phyloP scores from a whole-genome alignment of 805 yeast species.

The Brettanomyces custersianus region DNA sequence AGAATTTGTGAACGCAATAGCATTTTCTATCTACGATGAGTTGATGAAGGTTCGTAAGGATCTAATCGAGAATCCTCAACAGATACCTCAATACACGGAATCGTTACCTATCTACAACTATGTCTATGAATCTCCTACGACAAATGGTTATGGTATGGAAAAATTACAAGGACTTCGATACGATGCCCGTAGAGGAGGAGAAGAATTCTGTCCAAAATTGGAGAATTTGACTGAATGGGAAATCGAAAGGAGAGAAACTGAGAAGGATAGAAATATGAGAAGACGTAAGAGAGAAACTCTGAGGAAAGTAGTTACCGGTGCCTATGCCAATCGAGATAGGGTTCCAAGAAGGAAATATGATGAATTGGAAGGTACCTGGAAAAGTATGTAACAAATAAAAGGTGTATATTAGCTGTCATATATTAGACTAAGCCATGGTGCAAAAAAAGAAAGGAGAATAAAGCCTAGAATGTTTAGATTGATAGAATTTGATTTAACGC shows the following conservation, averaged over 20 bases:
- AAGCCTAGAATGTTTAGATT: too few relatives aligned
- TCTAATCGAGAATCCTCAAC: slow-evolving; percentile 49
- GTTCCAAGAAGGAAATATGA: slow-evolving; percentile 22
- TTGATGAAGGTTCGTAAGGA: slow-evolving; percentile 72
- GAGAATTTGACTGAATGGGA: slow-evolving; percentile 87
- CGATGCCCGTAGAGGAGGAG: slow-evolving; percentile 72
- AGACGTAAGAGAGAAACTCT: slow-evolving; percentile 88
- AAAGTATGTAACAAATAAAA: too few relatives aligned
- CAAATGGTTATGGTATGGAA: slow-evolving; percentile 11
- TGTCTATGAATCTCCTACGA: slow-evolving; percentile 21
- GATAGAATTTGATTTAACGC: too few relatives aligned
- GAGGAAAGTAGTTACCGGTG: slow-evolving; percentile 32
- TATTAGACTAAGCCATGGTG: too few relatives aligned
- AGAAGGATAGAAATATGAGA: slow-evolving; percentile 84
- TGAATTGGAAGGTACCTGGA: slow-evolving; percentile 29
- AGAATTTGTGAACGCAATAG: slow-evolving; percentile 84
- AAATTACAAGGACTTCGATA: slow-evolving; percentile 45
- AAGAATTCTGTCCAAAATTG: slow-evolving; percentile 79
- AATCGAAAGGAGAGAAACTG: slow-evolving; percentile 90
- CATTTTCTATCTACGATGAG: slow-evolving; percentile 79
- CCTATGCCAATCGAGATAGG: slow-evolving; percentile 8
- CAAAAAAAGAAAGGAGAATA: too few relatives aligned
- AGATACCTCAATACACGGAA: slow-evolving; percentile 25
- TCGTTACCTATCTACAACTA: slow-evolving; percentile 26
- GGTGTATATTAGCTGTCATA: too few relatives aligned